Evolutionary conservation across 805 yeast genomes (phyloP).

Genomic region (Priceomyces carsonii): DNA sequence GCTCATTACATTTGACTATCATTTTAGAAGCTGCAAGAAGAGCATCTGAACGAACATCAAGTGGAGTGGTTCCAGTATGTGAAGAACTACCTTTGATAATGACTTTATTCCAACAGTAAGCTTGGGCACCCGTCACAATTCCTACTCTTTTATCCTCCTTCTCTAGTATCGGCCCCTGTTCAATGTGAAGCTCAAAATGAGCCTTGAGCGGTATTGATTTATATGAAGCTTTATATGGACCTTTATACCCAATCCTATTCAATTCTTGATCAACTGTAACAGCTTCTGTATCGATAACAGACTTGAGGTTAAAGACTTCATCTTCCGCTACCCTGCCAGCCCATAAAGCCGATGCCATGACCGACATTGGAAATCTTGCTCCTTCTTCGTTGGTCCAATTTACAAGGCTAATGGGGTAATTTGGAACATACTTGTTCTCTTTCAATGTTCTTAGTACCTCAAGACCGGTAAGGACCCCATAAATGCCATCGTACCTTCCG

Average conservation of each 20-base stretch:
- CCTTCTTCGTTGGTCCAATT: constrained; percentile 83
- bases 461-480: constrained; percentile 66
- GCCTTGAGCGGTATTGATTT: constrained; percentile 57
- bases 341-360: constrained; percentile 71
- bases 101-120: constrained; percentile 61
- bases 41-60: constrained; percentile 61
- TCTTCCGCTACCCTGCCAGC: constrained; percentile 51
- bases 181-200: constrained; percentile 75
- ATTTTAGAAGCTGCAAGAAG: constrained; percentile 57
- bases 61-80: constrained; percentile 76
- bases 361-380: constrained; percentile 69
- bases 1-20: constrained; percentile 55
- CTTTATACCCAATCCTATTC: constrained; percentile 62
- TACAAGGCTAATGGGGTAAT: constrained; percentile 63
- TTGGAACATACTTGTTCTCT: constrained; percentile 58
- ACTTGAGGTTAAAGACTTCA: constrained; percentile 50
- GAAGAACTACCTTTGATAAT: constrained; percentile 63
- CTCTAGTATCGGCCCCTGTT: constrained; percentile 75
- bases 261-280: constrained; percentile 56
- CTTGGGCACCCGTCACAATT: constrained; percentile 66
- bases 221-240: constrained; percentile 49
- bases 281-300: constrained; percentile 50
- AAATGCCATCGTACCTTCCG: constrained; percentile 73
- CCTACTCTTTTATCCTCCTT: constrained; percentile 58
- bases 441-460: constrained; percentile 67